phyloP scores from a whole-genome alignment of 1,139 yeast species.

The Suhomyces chickasaworum region DNA sequence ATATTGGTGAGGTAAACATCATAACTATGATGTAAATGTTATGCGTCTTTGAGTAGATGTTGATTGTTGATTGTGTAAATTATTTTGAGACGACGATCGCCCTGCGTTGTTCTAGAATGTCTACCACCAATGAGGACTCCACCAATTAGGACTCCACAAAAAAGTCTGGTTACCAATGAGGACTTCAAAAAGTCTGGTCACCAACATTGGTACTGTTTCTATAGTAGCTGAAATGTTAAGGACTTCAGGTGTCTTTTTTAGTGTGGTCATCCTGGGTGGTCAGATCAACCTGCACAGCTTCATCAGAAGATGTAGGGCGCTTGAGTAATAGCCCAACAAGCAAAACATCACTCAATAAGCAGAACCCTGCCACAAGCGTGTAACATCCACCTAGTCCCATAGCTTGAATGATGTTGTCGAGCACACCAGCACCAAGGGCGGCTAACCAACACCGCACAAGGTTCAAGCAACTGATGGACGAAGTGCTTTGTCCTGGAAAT shows the following conservation, averaged over 20 bases:
- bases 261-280: neutral
- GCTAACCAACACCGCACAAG: conserved; percentile 40
- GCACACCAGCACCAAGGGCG: conserved; percentile 36
- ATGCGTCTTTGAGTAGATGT: too few species aligned
- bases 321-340: conserved; percentile 20
- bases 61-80: neutral
- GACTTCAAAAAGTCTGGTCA: too few species aligned
- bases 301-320: neutral
- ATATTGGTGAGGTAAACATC: too few species aligned
- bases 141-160: too few species aligned
- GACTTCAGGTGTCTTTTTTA: too few species aligned
- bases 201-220: too few species aligned
- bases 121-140: too few species aligned
- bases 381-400: conserved; percentile 42
- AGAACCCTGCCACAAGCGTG: conserved; percentile 37
- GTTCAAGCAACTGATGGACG: conserved; percentile 42
- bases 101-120: neutral
- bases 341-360: conserved; percentile 23
- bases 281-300: neutral
- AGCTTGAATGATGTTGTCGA: conserved; percentile 31
- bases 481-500: conserved; percentile 35
- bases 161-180: too few species aligned
- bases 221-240: too few species aligned
- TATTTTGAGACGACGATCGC: neutral
- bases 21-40: too few species aligned